Base-by-base conservation (phyloP, 352 stramenopile species). In the Aphanomyces invadans region DNA sequence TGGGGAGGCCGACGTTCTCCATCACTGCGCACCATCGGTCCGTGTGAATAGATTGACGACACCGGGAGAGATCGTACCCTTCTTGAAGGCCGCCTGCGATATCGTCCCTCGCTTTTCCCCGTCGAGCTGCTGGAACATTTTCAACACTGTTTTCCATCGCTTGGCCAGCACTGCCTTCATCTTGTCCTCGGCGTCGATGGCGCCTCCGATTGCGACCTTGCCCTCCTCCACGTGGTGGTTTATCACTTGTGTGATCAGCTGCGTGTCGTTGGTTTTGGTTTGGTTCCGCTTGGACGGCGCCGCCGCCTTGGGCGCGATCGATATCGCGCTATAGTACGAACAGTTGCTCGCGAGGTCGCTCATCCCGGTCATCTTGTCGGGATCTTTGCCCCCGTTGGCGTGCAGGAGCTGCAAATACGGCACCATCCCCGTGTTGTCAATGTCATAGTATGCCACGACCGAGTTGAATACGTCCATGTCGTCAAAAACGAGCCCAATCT, bases 341-440 rank as follows among this genome's bases (percentile, higher is more conserved):
- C 82, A 90, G 59, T 89, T 81, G 69, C 80, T 89, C 1, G 80
- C 88, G 2, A 88, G 48, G 31, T 90, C 82, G 52, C 78, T 88
- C 76, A 86, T 76, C 4, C 66, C 74, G 21, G 82, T 80, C 51
- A 88, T 52, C 26, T 76, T 82, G 49, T 90, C 80, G 0, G 82
- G 80, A 49, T 90, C 82, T 36, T 78, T 75, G 0, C 82, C 82
- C 1, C 82, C 82, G 11, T 81, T 64, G 0, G 80, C 82, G 65
- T 88, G 79, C 7, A 90, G 65, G 5, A 88, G 33, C 62, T 88
- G 71, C 12, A 88, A 62, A 51, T 89, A 90, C 63, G 87, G 86
- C 26, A 88, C 65, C 21, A 69, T 79, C 7, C 57, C 63, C 26
- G 68, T 62, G 12, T 83, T 73, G 21, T 77, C 80, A 15, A 51